A percentile compares a stretch with the other conserved stretches of the same genome.
Evolutionary conservation across 2,329 filamentous ascomycete genomes (phyloP).

Genomic region (Chaetomium strumarium): DNA sequence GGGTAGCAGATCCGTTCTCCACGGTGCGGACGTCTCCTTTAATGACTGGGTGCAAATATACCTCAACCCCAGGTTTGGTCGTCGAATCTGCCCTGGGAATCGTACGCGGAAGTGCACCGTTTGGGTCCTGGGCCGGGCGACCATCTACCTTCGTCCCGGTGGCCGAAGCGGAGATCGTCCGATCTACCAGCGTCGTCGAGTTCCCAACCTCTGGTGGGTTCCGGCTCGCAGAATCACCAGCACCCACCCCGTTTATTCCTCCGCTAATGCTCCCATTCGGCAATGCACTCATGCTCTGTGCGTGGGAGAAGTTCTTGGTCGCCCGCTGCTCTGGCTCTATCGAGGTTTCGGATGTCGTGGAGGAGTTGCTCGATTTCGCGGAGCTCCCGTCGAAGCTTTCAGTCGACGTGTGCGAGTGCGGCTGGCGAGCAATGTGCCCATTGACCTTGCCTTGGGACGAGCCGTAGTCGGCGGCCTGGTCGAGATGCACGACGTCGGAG

Average conservation of each 20-base stretch:
- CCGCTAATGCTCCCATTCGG: slow-evolving; percentile 48
- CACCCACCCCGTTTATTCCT: slow-evolving; percentile 30
- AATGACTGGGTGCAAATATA: slow-evolving; percentile 28
- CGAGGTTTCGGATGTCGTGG: slow-evolving; percentile 47
- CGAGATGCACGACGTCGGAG: slow-evolving; percentile 40
- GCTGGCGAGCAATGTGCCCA: slow-evolving; percentile 30
- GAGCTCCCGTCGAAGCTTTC: slow-evolving; percentile 51
- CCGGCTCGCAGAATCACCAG: slow-evolving; percentile 5
- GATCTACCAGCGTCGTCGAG: slow-evolving; percentile 26
- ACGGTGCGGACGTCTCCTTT: slow-evolving; percentile 24
- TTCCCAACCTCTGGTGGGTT: slow-evolving; percentile 26
- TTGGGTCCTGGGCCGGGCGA: slow-evolving; percentile 26
- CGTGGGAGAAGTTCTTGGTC: slow-evolving; percentile 36
- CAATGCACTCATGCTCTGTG: slow-evolving; percentile 54
- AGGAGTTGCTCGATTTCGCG: slow-evolving; percentile 40
- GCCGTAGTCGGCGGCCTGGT: slow-evolving; percentile 33
- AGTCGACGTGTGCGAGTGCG: slow-evolving; percentile 41
- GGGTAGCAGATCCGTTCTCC: slow-evolving; percentile 21
- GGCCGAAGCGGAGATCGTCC: slow-evolving; percentile 21
- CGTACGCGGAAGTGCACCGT: slow-evolving; percentile 30
- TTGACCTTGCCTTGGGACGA: slow-evolving; percentile 30
- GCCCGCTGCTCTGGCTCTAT: slow-evolving; percentile 38
- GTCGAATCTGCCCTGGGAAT: slow-evolving; percentile 33
- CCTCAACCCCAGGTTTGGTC: slow-evolving; percentile 30
- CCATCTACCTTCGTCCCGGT: slow-evolving; percentile 20